These are phyloP conservation scores for Termitomyces heimii DNA, from an alignment of 768 basidiomycete species.

Conservation along the genomic window DNA sequence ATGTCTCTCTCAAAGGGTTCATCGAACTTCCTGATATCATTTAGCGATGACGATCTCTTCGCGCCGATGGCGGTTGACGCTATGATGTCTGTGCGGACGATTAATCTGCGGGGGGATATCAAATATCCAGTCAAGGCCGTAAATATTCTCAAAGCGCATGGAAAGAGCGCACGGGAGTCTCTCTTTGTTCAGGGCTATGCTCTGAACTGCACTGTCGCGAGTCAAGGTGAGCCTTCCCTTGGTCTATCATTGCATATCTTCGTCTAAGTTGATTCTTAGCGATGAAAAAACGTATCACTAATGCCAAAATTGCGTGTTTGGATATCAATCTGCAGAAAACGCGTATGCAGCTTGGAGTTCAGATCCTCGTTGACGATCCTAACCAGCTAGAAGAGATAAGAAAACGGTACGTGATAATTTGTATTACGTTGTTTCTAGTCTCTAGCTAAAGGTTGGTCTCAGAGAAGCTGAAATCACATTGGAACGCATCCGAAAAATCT, in stretches of 20 bases:
- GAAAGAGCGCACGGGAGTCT: conserved; percentile 92
- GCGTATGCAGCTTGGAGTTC: conserved; percentile 96
- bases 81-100: conserved; percentile 94
- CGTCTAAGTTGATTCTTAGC: conserved; percentile 39
- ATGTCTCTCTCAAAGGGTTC: neutral
- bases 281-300: conserved; percentile 92
- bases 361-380: conserved; percentile 95
- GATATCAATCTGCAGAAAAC: conserved; percentile 97
- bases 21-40: neutral
- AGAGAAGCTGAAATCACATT: conserved; percentile 96
- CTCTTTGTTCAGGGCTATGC: conserved; percentile 95
- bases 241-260: neutral
- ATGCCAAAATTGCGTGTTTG: conserved; percentile 96
- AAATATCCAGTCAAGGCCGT: conserved; percentile 99
- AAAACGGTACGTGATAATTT: conserved; percentile 54
- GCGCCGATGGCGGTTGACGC: conserved; percentile 99
- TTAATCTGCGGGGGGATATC: conserved; percentile 90
- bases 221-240: conserved; percentile 69
- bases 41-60: conserved; percentile 94
- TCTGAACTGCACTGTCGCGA: conserved; percentile 96
- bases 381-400: conserved; percentile 95
- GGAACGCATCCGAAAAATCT: conserved; percentile 92
- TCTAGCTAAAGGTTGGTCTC: neutral
- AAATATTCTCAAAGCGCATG: conserved; percentile 97
- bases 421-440: neutral